Percentiles rank a stretch among this genome's conserved stretches.
phyloP scores from a whole-genome alignment of 768 basidiomycete genomes.

The Mycena vulgaris region DNA sequence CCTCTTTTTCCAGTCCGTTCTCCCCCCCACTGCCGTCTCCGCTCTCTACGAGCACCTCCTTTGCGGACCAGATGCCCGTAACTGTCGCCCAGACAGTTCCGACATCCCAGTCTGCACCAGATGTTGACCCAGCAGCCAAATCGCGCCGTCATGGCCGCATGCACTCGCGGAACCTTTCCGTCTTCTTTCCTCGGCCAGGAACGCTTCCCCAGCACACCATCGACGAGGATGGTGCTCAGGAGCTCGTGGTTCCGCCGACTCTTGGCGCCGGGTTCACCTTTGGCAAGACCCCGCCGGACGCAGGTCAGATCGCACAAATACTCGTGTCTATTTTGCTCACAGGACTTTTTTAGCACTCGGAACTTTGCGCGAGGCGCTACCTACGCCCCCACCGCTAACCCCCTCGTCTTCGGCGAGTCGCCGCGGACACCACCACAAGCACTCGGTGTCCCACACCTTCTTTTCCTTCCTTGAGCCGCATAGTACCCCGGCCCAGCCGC shows the following conservation, averaged over 20 bases:
- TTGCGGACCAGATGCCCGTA: constrained; percentile 41
- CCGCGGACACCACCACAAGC: constrained; percentile 92
- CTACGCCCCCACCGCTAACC: constrained; percentile 55
- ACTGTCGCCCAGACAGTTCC: constrained; percentile 37
- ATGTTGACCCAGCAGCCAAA: constrained; percentile 35
- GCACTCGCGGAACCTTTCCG: constrained; percentile 92
- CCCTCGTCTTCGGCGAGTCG: constrained; percentile 56
- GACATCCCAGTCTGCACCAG: constrained; percentile 41
- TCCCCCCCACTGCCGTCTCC: constrained; percentile 67
- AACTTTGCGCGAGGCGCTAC: too few species aligned
- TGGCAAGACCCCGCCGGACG: constrained; percentile 44
- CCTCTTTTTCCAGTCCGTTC: constrained; percentile 68
- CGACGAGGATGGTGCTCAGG: constrained; percentile 76
- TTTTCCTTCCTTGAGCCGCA: constrained; percentile 95
- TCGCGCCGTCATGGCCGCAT: constrained; percentile 75
- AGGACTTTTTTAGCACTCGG: too few species aligned
- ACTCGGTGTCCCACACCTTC: constrained; percentile 94
- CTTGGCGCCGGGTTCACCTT: constrained; percentile 57
- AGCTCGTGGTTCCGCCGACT: constrained; percentile 62
- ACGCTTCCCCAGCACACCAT: constrained; percentile 70
- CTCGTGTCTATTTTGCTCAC: too few species aligned
- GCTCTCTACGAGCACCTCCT: constrained; percentile 58
- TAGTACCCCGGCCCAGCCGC: constrained; percentile 46
- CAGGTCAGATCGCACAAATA: too few species aligned
- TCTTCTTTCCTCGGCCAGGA: constrained; percentile 92